phyloP scores from a whole-genome alignment of 805 yeast species.

The Metschnikowia matae region DNA sequence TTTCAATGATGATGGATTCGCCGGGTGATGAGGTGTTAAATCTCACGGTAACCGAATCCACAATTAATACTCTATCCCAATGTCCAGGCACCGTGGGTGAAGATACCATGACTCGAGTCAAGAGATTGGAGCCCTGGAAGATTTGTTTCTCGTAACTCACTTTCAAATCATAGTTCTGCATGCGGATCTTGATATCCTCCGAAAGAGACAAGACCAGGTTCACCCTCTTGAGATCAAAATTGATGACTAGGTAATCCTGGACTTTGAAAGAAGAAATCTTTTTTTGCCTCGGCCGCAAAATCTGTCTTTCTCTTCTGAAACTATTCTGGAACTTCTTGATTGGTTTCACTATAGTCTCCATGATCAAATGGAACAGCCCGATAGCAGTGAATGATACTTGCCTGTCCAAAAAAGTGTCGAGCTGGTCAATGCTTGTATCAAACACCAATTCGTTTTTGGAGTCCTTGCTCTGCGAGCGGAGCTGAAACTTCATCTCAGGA shows the following conservation, averaged over 20 bases:
- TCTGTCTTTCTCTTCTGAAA: constrained; percentile 20
- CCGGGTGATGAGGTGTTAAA: constrained; percentile 6
- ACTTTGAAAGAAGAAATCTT: not conserved
- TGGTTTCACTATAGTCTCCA: constrained; percentile 30
- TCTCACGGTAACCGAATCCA: constrained; percentile 8
- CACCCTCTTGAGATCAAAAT: constrained; percentile 8
- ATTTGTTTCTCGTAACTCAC: not conserved
- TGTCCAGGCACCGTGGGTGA: constrained; percentile 8
- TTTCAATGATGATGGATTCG: constrained; percentile 14
- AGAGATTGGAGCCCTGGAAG: constrained; percentile 1
- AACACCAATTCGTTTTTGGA: constrained; percentile 2
- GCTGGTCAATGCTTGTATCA: constrained; percentile 11
- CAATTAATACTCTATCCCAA: constrained; percentile 16
- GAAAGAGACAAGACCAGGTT: constrained; percentile 12
- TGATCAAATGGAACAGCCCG: constrained; percentile 31
- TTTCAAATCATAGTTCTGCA: constrained; percentile 10
- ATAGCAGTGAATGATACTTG: constrained; percentile 29
- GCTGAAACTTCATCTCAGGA: constrained; percentile 19
- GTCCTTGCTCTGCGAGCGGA: constrained; percentile 7
- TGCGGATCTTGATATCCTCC: constrained; percentile 17
- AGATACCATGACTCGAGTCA: constrained; percentile 11
- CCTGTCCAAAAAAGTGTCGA: constrained; percentile 24
- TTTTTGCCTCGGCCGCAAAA: constrained; percentile 3
- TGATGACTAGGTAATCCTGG: constrained; percentile 3
- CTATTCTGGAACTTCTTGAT: constrained; percentile 21